These are phyloP conservation scores for Dendrothele bispora DNA, from an alignment of 768 basidiomycete species.

Conservation along the genomic window DNA sequence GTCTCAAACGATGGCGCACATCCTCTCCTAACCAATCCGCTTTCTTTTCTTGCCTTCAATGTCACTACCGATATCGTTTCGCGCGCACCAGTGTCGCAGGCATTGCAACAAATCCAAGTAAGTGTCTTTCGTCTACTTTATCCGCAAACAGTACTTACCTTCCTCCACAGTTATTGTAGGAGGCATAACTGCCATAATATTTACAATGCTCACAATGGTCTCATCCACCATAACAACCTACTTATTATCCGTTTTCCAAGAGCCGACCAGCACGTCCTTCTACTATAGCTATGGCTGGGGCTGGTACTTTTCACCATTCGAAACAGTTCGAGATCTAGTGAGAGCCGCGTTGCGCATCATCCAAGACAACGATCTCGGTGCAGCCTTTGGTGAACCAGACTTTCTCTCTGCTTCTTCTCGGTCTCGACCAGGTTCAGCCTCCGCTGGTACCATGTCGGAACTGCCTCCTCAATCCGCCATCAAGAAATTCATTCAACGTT, in stretches of 20 bases:
- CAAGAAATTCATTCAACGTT: slow-evolving; percentile 61
- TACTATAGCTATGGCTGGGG: slow-evolving; percentile 41
- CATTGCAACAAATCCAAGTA: slow-evolving; percentile 76
- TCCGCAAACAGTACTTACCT: not conserved
- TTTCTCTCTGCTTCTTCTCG: not conserved
- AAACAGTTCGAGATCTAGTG: slow-evolving; percentile 57
- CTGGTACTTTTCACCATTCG: slow-evolving; percentile 2
- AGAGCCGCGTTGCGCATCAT: slow-evolving; percentile 63
- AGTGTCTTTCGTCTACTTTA: slow-evolving; percentile 22
- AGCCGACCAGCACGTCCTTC: slow-evolving; percentile 39
- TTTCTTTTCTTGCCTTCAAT: slow-evolving; percentile 82
- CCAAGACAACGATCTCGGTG: slow-evolving; percentile 50
- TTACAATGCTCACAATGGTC: slow-evolving; percentile 63
- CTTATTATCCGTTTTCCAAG: slow-evolving; percentile 63
- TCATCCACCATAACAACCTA: slow-evolving; percentile 72
- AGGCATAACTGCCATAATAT: slow-evolving; percentile 56
- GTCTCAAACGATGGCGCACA: slow-evolving; percentile 74
- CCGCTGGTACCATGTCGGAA: slow-evolving; percentile 11
- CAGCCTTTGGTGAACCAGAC: slow-evolving; percentile 28
- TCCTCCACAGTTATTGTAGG: slow-evolving; percentile 60
- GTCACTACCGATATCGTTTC: slow-evolving; percentile 76
- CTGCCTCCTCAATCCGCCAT: slow-evolving; percentile 48
- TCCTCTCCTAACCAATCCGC: slow-evolving; percentile 59
- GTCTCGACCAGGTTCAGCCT: slow-evolving; percentile 10
- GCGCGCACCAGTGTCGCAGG: slow-evolving; percentile 69